Conservation (phyloP, 495 filamentous ascomycete species). For the Xylaria telfairii region DNA sequence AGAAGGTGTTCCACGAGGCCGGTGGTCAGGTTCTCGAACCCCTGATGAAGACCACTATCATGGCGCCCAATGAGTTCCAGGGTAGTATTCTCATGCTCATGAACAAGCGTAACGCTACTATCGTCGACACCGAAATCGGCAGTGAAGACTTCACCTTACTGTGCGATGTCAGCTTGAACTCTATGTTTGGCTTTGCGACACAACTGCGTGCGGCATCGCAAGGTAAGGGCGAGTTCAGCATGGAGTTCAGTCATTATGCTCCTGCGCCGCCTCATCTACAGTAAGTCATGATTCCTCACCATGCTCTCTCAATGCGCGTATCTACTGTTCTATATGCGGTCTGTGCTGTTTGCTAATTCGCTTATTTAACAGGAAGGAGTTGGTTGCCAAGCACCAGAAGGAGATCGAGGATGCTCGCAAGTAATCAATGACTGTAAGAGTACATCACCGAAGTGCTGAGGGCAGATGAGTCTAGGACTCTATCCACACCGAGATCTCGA, state of each 20-base stretch:
- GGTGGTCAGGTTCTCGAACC: constrained; percentile 88
- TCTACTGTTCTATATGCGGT: constrained; percentile 12
- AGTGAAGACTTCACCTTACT: constrained; percentile 94
- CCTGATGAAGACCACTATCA: constrained; percentile 97
- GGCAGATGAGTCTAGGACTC: background rate
- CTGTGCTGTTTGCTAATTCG: constrained; percentile 26
- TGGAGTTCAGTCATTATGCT: constrained; percentile 98
- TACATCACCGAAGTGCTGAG: background rate
- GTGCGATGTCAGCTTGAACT: constrained; percentile 90
- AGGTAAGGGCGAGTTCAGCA: constrained; percentile 97
- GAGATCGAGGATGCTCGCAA: constrained; percentile 71
- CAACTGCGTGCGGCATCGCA: constrained; percentile 93
- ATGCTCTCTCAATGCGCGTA: background rate
- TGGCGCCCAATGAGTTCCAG: constrained; percentile 96
- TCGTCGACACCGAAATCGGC: constrained; percentile 94
- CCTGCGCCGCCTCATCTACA: constrained; percentile 88
- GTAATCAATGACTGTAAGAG: background rate
- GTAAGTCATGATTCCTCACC: constrained; percentile 56
- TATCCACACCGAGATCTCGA: background rate
- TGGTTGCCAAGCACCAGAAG: constrained; percentile 88
- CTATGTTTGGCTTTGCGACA: constrained; percentile 96
- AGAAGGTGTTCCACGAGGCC: constrained; percentile 85
- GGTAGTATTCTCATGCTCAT: constrained; percentile 91
- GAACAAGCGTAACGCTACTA: constrained; percentile 95
- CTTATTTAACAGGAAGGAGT: constrained; percentile 69